These are phyloP conservation scores for Aspergillus sp. DNA, from an alignment of 2,329 filamentous ascomycete species.

Conservation along the genomic window DNA sequence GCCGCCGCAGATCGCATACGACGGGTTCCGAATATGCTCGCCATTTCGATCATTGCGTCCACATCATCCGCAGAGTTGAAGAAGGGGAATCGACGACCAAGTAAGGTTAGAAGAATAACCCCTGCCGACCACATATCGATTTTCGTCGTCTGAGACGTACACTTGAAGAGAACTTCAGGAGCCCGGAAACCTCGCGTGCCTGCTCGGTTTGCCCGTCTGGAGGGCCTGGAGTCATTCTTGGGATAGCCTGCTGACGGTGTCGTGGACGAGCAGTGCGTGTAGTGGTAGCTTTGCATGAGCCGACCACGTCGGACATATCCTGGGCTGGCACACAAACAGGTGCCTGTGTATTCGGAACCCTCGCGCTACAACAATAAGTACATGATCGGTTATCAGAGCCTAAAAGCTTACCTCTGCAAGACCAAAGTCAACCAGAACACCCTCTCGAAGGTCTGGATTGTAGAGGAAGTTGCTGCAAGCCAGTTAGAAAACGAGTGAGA, in stretches of 20 bases:
- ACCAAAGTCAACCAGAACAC: constrained; percentile 98
- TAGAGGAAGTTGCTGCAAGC: constrained; percentile 76
- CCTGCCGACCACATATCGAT: constrained; percentile 97
- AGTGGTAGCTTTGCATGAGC: constrained; percentile 58
- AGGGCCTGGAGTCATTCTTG: constrained; percentile 83
- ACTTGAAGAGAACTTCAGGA: constrained; percentile 95
- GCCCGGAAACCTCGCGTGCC: constrained; percentile 94
- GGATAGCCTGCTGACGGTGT: constrained; percentile 67
- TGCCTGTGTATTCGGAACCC: constrained; percentile 42
- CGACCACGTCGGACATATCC: constrained; percentile 58
- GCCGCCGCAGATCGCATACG: constrained; percentile 80
- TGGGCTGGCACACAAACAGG: constrained; percentile 75
- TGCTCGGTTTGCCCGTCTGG: constrained; percentile 86
- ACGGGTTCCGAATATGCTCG: constrained; percentile 83
- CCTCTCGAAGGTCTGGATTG: constrained; percentile 69
- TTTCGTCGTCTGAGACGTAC: constrained; percentile 87
- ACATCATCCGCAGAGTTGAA: constrained; percentile 99
- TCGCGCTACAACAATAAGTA: constrained; percentile 48
- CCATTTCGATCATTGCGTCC: constrained; percentile 95
- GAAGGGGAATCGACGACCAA: constrained; percentile 91
- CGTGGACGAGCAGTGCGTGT: constrained; percentile 45
- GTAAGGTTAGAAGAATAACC: constrained; percentile 92
- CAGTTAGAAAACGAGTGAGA: constrained; percentile 3
- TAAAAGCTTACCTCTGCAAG: constrained; percentile 65
- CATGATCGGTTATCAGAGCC: not conserved